phyloP scores from a whole-genome alignment of 2,329 filamentous ascomycete genomes.

The Epichloe festucae region DNA sequence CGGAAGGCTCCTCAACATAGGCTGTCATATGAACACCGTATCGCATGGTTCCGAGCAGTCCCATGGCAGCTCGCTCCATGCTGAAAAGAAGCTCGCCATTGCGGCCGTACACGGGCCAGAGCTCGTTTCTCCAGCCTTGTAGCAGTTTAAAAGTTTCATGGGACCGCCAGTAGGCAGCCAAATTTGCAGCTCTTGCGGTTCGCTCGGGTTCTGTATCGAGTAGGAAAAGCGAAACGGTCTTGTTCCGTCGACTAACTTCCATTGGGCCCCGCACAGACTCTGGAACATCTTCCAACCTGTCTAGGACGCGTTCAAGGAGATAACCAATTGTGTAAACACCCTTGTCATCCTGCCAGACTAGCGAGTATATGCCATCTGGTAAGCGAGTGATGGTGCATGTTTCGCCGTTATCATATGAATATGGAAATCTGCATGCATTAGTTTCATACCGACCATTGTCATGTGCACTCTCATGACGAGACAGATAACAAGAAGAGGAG shows the following conservation, averaged over 20 bases:
- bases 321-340: conserved; percentile 54
- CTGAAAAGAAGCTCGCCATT: conserved; percentile 53
- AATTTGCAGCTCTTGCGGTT: not conserved
- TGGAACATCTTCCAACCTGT: conserved; percentile 35
- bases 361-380: conserved; percentile 51
- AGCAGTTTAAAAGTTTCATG: conserved; percentile 62
- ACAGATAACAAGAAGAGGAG: not conserved
- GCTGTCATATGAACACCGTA: conserved; percentile 77
- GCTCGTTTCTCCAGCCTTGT: conserved; percentile 66
- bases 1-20: conserved; percentile 38
- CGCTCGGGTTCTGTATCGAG: conserved; percentile 39
- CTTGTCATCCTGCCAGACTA: conserved; percentile 48
- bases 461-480: not conserved
- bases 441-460: not conserved
- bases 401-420: conserved; percentile 50
- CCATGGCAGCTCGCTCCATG: conserved; percentile 63
- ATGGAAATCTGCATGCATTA: conserved; percentile 53
- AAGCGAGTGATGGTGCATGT: conserved; percentile 42
- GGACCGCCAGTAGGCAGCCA: conserved; percentile 47
- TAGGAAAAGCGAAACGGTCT: conserved; percentile 51
- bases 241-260: conserved; percentile 42
- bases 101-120: conserved; percentile 63
- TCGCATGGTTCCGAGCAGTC: conserved; percentile 61
- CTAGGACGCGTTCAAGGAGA: conserved; percentile 37
- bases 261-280: conserved; percentile 42